These are phyloP conservation scores for Saccharata proteae DNA, from an alignment of 2,329 filamentous ascomycete genomes.

Conservation along the genomic window DNA sequence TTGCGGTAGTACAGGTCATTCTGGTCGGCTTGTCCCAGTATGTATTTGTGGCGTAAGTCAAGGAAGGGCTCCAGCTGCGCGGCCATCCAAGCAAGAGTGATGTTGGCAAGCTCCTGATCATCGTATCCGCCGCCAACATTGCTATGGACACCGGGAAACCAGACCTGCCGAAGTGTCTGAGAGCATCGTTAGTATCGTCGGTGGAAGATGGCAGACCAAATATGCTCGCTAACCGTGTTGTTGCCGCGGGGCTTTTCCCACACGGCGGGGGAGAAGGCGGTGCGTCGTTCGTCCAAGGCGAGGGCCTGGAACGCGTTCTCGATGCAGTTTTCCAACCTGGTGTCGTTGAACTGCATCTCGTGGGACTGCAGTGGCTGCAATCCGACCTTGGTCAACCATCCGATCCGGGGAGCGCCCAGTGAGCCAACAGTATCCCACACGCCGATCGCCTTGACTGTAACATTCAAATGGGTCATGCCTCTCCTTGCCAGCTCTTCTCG, in stretches of 20 bases:
- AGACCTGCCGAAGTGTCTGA: constrained; percentile 35
- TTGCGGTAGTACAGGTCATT: constrained; percentile 5
- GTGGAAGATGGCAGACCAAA: no score
- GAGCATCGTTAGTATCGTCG: constrained; percentile 30
- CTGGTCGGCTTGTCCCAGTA: constrained; percentile 27
- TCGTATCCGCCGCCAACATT: constrained; percentile 38
- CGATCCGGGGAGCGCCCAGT: constrained; percentile 35
- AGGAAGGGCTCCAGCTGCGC: constrained; percentile 37
- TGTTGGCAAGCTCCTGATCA: constrained; percentile 38
- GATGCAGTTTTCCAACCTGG: constrained; percentile 32
- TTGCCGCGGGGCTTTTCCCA: constrained; percentile 36
- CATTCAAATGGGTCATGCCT: constrained; percentile 24
- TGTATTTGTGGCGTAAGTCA: constrained; percentile 35
- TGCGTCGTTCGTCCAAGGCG: constrained; percentile 45
- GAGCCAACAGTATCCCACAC: constrained; percentile 42
- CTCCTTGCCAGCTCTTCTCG: constrained; percentile 22
- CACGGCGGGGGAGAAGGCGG: constrained; percentile 43
- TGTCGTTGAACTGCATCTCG: constrained; percentile 36
- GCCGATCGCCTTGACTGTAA: constrained; percentile 38
- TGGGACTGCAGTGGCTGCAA: constrained; percentile 23
- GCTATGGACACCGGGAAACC: constrained; percentile 37
- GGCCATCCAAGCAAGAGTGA: constrained; percentile 46
- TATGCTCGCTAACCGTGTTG: constrained; percentile 14
- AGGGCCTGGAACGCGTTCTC: constrained; percentile 49
- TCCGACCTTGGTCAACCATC: constrained; percentile 23